Conservation (phyloP, 2,329 filamentous ascomycete genomes). For the Cladosporium oxysporum region DNA sequence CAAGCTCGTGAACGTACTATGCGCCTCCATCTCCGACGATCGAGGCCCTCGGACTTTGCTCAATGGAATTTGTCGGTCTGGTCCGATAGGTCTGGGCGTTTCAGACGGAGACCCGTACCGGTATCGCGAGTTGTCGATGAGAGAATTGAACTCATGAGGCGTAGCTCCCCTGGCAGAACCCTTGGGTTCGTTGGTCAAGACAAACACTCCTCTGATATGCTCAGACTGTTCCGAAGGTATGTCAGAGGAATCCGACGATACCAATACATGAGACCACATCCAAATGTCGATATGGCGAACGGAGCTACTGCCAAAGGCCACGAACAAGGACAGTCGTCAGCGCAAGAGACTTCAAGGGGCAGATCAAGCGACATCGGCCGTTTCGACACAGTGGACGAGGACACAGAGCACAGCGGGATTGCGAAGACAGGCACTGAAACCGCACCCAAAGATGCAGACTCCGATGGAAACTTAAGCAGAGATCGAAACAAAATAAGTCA, state of each 20-base stretch:
- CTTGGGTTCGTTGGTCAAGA: not conserved
- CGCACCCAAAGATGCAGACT: not conserved
- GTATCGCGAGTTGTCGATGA: not conserved
- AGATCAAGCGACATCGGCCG: not conserved
- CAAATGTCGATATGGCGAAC: too few species aligned
- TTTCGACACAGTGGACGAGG: too few species aligned
- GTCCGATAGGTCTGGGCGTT: not conserved
- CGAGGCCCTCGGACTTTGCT: not conserved
- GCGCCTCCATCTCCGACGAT: not conserved
- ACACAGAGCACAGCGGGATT: not conserved
- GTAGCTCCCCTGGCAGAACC: not conserved
- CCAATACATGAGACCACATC: too few species aligned
- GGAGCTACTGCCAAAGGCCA: too few species aligned
- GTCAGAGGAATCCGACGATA: not conserved
- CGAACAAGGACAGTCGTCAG: not conserved
- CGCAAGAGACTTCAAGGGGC: not conserved
- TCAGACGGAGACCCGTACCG: not conserved
- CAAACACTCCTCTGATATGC: not conserved
- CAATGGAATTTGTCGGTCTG: too few species aligned
- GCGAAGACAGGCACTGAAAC: not conserved
- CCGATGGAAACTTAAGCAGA: not conserved
- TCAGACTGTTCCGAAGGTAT: not conserved
- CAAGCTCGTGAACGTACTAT: not conserved
- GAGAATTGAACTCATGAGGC: not conserved
- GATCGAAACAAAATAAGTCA: not conserved